These are phyloP conservation scores for Neostapfia colusana DNA, from an alignment of 176 grass and related monocot species.

Conservation along the genomic window DNA sequence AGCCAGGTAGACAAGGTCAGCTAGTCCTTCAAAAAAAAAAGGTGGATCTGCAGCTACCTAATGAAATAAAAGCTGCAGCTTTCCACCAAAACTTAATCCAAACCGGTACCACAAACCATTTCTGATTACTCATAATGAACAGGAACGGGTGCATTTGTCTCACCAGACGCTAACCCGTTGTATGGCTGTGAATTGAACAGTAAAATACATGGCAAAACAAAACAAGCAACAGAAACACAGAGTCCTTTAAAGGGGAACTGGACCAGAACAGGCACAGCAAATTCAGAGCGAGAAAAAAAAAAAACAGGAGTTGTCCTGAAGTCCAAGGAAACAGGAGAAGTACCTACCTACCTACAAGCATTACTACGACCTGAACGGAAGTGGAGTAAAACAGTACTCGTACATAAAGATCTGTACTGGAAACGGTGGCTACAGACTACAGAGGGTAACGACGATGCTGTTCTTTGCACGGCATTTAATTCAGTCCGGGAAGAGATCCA, in stretches of 20 bases:
- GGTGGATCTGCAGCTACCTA: slow-evolving; percentile 40
- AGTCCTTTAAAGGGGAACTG: background rate
- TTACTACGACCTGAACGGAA: slow-evolving; percentile 19
- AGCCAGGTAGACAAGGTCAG: slow-evolving; percentile 28
- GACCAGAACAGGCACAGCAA: slow-evolving; percentile 9
- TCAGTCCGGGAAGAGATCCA: slow-evolving; percentile 7
- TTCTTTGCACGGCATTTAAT: slow-evolving; percentile 39
- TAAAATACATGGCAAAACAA: background rate
- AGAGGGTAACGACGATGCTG: slow-evolving; percentile 18
- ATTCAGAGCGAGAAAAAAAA: background rate
- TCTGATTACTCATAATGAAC: background rate
- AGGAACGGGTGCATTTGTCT: slow-evolving; percentile 18
- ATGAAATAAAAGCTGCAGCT: slow-evolving; percentile 34
- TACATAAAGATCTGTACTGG: slow-evolving; percentile 15
- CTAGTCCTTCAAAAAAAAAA: slow-evolving; percentile 23
- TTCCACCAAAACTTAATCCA: slow-evolving; percentile 42
- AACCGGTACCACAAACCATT: slow-evolving; percentile 12
- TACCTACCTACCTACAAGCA: background rate
- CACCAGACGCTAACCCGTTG: slow-evolving; percentile 2
- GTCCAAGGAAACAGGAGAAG: background rate
- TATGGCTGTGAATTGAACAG: background rate
- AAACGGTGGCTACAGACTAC: slow-evolving; percentile 33
- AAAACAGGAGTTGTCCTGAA: background rate
- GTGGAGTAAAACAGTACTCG: background rate
- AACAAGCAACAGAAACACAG: background rate